These are phyloP conservation scores for Zea mays DNA, from an alignment of 176 grass and related monocot genomes.

Conservation along the genomic window Zm-B73-REFERENCE-NAM-5.0 NC_050099.1:51587501-51588000, in stretches of 20 bases:
- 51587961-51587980: conserved; percentile 79
- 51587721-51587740: conserved; percentile 90
- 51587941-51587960: conserved; percentile 79
- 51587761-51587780: conserved; percentile 88
- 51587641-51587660: too few species aligned
- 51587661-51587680: neutral
- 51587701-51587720: conserved; percentile 79
- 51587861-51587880: conserved; percentile 37
- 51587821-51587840: neutral
- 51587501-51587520: too few species aligned
- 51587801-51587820: conserved; percentile 16
- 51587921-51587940: conserved; percentile 65
- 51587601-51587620: too few species aligned
- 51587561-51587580: too few species aligned
- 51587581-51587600: too few species aligned
- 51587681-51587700: conserved; percentile 12
- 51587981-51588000: conserved; percentile 74
- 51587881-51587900: conserved; percentile 80
- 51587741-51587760: conserved; percentile 87
- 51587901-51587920: conserved; percentile 68
- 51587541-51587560: too few species aligned
- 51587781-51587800: conserved; percentile 86
- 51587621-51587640: too few species aligned
- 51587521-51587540: too few species aligned
- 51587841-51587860: neutral